Evolutionary conservation across 2,329 filamentous ascomycete genomes (phyloP).

Genomic region (Cryphonectria naterciae): DNA sequence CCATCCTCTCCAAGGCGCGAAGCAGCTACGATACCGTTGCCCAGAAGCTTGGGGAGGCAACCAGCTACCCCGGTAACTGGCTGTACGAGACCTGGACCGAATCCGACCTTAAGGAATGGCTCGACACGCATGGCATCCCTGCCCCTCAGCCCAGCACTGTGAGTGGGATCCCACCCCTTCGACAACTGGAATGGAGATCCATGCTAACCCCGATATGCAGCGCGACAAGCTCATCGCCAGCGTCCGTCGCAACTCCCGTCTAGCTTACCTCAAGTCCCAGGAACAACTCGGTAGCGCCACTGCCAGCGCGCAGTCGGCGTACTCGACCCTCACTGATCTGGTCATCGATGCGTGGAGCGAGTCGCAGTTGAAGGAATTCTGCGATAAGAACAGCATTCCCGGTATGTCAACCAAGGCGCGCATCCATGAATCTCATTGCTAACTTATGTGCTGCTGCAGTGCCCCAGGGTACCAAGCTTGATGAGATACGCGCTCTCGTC

Average conservation of each 20-base stretch:
- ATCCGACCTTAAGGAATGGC: constrained; percentile 91
- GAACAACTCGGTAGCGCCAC: constrained; percentile 63
- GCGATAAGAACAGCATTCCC: constrained; percentile 82
- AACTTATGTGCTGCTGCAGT: constrained; percentile 53
- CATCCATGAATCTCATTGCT: constrained; percentile 13
- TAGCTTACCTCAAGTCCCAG: constrained; percentile 72
- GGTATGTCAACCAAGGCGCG: constrained; percentile 36
- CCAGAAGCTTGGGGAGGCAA: constrained; percentile 74
- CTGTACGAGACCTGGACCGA: constrained; percentile 89
- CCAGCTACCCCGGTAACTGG: constrained; percentile 89
- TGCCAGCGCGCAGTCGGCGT: constrained; percentile 69
- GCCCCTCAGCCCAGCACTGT: constrained; percentile 77
- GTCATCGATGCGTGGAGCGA: constrained; percentile 92
- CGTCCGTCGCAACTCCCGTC: constrained; percentile 87
- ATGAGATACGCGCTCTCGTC: constrained; percentile 86
- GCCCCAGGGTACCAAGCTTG: constrained; percentile 87
- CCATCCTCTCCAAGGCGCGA: constrained; percentile 75
- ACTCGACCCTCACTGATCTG: constrained; percentile 77
- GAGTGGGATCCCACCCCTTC: constrained; percentile 29
- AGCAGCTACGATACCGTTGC: constrained; percentile 80
- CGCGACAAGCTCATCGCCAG: constrained; percentile 88
- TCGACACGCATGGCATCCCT: constrained; percentile 84
- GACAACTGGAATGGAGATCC: not conserved
- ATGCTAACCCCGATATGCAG: constrained; percentile 36
- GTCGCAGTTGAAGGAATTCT: constrained; percentile 85